Evolutionary conservation across 306 rosid species (phyloP).

Genomic region (Abrus precatorius): DNA sequence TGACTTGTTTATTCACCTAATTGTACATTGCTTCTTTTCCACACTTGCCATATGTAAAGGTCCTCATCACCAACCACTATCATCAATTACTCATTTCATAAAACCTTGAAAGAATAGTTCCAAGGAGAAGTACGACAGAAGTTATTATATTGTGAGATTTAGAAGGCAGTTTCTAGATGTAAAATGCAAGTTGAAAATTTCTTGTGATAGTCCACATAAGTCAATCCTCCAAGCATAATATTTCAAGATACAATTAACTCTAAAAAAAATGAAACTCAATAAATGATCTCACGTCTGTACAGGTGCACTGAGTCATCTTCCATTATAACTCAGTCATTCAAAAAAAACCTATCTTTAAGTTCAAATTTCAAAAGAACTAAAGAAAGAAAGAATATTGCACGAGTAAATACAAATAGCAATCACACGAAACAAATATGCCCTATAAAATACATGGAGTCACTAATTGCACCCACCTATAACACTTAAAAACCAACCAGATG

Average conservation of each 20-base stretch:
- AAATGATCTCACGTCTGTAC: constrained; percentile 54
- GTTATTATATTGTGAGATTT: background rate
- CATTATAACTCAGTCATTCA: constrained; percentile 47
- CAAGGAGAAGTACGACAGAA: background rate
- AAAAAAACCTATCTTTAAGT: constrained; percentile 43
- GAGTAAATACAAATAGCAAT: constrained; percentile 55
- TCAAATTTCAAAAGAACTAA: constrained; percentile 30
- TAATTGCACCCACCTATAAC: constrained; percentile 60
- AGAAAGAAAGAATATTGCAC: constrained; percentile 45
- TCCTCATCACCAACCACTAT: background rate
- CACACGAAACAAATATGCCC: constrained; percentile 58
- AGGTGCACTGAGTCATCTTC: constrained; percentile 53
- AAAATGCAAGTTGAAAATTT: background rate
- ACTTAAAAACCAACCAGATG: constrained; percentile 55
- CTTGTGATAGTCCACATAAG: background rate
- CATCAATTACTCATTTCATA: background rate
- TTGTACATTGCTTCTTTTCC: constrained; percentile 7
- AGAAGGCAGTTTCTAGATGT: background rate
- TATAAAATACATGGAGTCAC: constrained; percentile 55
- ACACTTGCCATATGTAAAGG: background rate
- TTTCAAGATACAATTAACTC: constrained; percentile 26
- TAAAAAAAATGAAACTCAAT: constrained; percentile 40
- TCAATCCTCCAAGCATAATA: constrained; percentile 19
- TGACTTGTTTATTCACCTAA: background rate
- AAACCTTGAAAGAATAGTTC: background rate